Evolutionary conservation across 257 asterid genomes (phyloP).

Genomic region (Osmanthus fragrans): DNA sequence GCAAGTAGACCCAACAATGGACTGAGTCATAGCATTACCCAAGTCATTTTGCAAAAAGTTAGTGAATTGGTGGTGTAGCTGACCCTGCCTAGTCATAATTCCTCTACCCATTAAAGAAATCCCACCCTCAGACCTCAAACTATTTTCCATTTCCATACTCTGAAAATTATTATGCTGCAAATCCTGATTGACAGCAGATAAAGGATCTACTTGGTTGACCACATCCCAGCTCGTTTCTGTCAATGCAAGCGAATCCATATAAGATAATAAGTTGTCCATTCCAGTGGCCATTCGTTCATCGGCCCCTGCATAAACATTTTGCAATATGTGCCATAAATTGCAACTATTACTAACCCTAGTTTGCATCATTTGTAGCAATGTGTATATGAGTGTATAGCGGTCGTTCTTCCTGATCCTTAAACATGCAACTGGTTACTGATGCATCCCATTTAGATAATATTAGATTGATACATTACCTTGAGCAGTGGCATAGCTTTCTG

Average conservation of each 20-base stretch:
- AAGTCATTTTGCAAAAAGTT: conserved; percentile 66
- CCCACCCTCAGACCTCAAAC: conserved; percentile 42
- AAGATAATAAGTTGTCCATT: conserved; percentile 62
- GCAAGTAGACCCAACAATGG: conserved; percentile 72
- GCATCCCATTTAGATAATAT: conserved; percentile 10
- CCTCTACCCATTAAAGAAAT: conserved; percentile 37
- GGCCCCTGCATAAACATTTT: conserved; percentile 60
- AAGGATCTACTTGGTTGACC: conserved; percentile 53
- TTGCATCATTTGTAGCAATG: conserved; percentile 6
- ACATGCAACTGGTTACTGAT: conserved; percentile 20
- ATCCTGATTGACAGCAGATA: conserved; percentile 49
- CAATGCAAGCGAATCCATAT: conserved; percentile 76
- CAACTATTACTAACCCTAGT: conserved; percentile 28
- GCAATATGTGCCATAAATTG: conserved; percentile 35
- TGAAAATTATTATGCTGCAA: conserved; percentile 48
- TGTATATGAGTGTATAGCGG: neutral
- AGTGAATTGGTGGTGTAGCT: conserved; percentile 53
- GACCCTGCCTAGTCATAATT: conserved; percentile 51
- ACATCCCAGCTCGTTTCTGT: conserved; percentile 75
- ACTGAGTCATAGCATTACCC: conserved; percentile 73
- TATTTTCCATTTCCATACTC: conserved; percentile 54
- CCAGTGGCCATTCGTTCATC: conserved; percentile 50
- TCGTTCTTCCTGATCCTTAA: neutral
- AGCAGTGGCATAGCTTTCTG: conserved; percentile 35
- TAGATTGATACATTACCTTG: conserved; percentile 55